A percentile compares a stretch with the other conserved stretches of the same genome.
Conservation (phyloP, 2,329 filamentous ascomycete genomes). For the Seiridium unicorne region DNA sequence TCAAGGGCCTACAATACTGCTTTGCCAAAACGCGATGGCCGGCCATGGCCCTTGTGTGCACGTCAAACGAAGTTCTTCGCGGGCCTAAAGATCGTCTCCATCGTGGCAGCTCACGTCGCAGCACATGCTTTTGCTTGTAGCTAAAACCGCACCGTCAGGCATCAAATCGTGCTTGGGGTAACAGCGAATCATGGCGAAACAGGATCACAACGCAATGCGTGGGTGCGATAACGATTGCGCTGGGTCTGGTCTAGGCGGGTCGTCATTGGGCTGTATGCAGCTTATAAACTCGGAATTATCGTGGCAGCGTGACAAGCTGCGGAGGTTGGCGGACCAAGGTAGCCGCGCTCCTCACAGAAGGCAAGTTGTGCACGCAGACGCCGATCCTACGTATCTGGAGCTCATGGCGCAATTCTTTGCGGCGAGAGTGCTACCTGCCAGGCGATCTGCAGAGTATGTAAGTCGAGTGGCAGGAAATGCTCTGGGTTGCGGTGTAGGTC, state of each 20-base stretch:
- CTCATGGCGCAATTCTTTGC: slow-evolving; percentile 4
- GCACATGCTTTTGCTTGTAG: not conserved
- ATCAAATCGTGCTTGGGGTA: not conserved
- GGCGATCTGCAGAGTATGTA: not conserved
- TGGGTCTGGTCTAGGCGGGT: not conserved
- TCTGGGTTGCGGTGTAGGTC: slow-evolving; percentile 5
- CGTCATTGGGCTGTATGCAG: slow-evolving; percentile 4
- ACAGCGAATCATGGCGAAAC: not conserved
- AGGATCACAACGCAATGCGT: not conserved
- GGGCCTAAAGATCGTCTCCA: not conserved
- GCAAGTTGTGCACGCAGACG: not conserved
- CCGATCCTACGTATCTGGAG: slow-evolving; percentile 6
- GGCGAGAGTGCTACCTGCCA: not conserved
- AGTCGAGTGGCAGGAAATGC: not conserved
- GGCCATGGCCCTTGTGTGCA: too few species aligned
- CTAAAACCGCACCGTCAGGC: not conserved
- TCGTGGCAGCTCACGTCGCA: not conserved
- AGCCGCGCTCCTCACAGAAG: not conserved
- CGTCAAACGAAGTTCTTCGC: too few species aligned
- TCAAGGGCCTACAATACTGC: too few species aligned
- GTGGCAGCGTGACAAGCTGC: slow-evolving; percentile 1
- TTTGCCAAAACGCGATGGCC: too few species aligned
- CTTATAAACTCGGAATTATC: slow-evolving; percentile 4
- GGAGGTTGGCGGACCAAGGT: not conserved
- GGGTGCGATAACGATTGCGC: not conserved